Evolutionary conservation across 345 rosid genomes (phyloP).

Genomic region (Eucalyptus polyanthemos): DNA sequence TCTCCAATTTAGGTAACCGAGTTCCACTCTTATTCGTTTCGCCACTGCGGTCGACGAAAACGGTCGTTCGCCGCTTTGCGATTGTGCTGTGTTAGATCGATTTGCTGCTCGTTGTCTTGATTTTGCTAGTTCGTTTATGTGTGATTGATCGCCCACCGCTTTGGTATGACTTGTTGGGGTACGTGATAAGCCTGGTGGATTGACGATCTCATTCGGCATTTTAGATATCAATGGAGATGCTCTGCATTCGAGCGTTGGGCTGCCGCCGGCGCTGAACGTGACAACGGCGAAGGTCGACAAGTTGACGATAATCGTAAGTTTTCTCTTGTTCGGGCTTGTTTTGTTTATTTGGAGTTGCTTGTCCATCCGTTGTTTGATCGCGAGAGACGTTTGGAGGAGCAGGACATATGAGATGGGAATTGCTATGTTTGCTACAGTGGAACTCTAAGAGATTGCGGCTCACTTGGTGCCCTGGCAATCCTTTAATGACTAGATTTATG

Average conservation of each 20-base stretch:
- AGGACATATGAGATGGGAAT: not conserved
- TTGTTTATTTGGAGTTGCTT: not conserved
- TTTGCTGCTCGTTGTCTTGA: not conserved
- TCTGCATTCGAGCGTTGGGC: slow-evolving; percentile 95
- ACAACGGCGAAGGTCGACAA: slow-evolving; percentile 84
- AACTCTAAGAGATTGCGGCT: not conserved
- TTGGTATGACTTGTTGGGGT: not conserved
- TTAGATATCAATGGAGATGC: slow-evolving; percentile 95
- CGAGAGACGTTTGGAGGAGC: not conserved
- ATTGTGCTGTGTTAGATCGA: not conserved
- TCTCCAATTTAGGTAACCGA: slow-evolving; percentile 66
- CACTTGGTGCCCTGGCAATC: not conserved
- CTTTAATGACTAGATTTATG: not conserved
- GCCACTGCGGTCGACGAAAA: not conserved
- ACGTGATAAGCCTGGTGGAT: not conserved
- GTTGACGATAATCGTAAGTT: slow-evolving; percentile 70
- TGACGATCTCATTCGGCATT: not conserved
- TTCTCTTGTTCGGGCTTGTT: not conserved
- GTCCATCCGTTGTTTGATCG: not conserved
- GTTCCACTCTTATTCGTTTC: not conserved
- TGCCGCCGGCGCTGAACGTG: slow-evolving; percentile 87
- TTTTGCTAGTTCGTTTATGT: not conserved
- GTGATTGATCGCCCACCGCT: not conserved
- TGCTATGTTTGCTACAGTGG: not conserved
- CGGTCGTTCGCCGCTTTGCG: not conserved